These are phyloP conservation scores for Botrytis cinerea DNA, from an alignment of 2,329 filamentous ascomycete species.

Conservation along the genomic window DNA sequence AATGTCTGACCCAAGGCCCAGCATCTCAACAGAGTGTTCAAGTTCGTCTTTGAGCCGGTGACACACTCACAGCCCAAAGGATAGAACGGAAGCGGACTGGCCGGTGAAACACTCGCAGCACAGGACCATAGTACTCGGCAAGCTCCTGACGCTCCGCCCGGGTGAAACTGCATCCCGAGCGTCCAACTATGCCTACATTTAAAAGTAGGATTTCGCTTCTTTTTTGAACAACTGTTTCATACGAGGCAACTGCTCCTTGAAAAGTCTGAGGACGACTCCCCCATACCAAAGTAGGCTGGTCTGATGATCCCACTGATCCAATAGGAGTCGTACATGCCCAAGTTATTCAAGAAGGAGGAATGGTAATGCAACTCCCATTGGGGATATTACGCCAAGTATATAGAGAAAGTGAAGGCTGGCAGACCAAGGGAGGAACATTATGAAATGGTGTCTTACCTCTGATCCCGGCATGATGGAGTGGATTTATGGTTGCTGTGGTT, in stretches of 20 bases:
- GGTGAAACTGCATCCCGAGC: background rate
- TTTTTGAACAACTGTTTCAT: background rate
- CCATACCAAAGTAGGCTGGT: constrained; percentile 13
- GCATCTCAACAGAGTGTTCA: background rate
- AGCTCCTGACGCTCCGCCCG: constrained; percentile 2
- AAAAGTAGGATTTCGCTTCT: background rate
- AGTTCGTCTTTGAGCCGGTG: background rate
- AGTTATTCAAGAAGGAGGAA: background rate
- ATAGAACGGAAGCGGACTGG: background rate
- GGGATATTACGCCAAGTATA: constrained; percentile 3
- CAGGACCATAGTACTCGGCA: constrained; percentile 6
- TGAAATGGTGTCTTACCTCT: constrained; percentile 15
- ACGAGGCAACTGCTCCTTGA: background rate
- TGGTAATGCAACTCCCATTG: background rate
- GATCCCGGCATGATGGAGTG: background rate
- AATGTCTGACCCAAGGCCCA: background rate
- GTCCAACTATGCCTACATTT: constrained; percentile 3
- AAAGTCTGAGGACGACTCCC: background rate
- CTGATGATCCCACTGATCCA: background rate
- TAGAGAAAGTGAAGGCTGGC: background rate
- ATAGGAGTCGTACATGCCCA: constrained; percentile 11
- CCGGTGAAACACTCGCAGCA: background rate
- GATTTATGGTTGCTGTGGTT: background rate
- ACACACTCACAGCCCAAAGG: background rate
- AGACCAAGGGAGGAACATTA: background rate